A percentile compares a stretch with the other conserved stretches of the same genome.
phyloP scores from a whole-genome alignment of 2,329 filamentous ascomycete species.

The Elsinoe ampelina region DNA sequence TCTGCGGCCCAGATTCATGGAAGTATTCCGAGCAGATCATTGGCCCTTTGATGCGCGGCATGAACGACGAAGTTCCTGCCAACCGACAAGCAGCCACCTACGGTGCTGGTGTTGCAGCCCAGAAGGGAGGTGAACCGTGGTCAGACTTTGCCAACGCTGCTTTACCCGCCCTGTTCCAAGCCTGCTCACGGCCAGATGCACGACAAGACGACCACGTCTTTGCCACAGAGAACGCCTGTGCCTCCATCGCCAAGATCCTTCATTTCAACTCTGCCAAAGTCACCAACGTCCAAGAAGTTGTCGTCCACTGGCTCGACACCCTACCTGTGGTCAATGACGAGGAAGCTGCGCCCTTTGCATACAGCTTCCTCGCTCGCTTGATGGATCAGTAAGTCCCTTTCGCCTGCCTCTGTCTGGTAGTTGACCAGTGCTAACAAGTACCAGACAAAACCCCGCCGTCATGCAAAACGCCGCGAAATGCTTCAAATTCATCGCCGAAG shows the following conservation, averaged over 20 bases:
- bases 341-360: slow-evolving; percentile 92
- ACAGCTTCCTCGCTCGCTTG: slow-evolving; percentile 80
- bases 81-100: slow-evolving; percentile 95
- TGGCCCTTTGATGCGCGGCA: slow-evolving; percentile 75
- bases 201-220: slow-evolving; percentile 90
- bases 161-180: slow-evolving; percentile 74
- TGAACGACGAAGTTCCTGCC: slow-evolving; percentile 75
- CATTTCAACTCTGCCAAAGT: slow-evolving; percentile 79
- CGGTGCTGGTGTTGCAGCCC: slow-evolving; percentile 88
- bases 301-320: slow-evolving; percentile 80
- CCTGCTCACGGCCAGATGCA: slow-evolving; percentile 69
- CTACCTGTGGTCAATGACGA: slow-evolving; percentile 91
- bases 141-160: slow-evolving; percentile 75
- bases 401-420: background rate
- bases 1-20: slow-evolving; percentile 82
- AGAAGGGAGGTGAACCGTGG: slow-evolving; percentile 82
- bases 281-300: slow-evolving; percentile 63
- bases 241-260: slow-evolving; percentile 92
- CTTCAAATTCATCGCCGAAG: slow-evolving; percentile 78
- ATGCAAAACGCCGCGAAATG: slow-evolving; percentile 67
- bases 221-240: slow-evolving; percentile 94
- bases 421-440: slow-evolving; percentile 23
- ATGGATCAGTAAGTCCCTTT: slow-evolving; percentile 75
- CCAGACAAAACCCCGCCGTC: slow-evolving; percentile 76
- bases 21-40: slow-evolving; percentile 80